Evolutionary conservation across 148 eudicot genomes (phyloP).

Genomic region (Heliosperma pusillum): DNA sequence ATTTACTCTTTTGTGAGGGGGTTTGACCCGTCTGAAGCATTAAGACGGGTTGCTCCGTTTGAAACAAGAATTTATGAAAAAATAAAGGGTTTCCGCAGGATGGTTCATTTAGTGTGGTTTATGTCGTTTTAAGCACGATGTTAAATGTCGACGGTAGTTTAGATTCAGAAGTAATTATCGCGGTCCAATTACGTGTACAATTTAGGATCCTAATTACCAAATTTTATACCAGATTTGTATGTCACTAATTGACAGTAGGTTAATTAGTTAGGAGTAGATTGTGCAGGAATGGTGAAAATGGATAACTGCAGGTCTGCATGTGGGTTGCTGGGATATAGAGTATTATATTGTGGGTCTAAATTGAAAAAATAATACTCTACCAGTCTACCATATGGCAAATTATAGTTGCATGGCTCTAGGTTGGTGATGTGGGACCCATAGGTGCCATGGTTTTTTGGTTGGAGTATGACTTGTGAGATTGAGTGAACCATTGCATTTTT

Average conservation of each 20-base stretch:
- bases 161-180: no score
- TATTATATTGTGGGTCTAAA: neutral
- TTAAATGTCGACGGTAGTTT: no score
- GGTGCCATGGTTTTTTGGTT: neutral
- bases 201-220: no score
- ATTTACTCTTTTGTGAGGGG: no score
- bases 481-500: conserved; percentile 3
- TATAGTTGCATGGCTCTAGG: conserved; percentile 8
- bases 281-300: conserved; percentile 15
- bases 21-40: no score
- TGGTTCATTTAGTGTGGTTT: no score
- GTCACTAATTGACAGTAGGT: conserved; percentile 9
- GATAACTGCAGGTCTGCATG: conserved; percentile 17
- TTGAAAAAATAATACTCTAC: neutral
- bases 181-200: no score
- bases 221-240: neutral
- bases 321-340: conserved; percentile 7
- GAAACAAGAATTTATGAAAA: no score
- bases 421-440: neutral
- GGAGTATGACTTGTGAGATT: conserved; percentile 4
- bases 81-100: no score
- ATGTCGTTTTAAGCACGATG: no score
- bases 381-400: neutral
- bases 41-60: no score
- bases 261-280: neutral